Base-by-base conservation (phyloP, 805 yeast species). In the Kuraishia borneana region DNA sequence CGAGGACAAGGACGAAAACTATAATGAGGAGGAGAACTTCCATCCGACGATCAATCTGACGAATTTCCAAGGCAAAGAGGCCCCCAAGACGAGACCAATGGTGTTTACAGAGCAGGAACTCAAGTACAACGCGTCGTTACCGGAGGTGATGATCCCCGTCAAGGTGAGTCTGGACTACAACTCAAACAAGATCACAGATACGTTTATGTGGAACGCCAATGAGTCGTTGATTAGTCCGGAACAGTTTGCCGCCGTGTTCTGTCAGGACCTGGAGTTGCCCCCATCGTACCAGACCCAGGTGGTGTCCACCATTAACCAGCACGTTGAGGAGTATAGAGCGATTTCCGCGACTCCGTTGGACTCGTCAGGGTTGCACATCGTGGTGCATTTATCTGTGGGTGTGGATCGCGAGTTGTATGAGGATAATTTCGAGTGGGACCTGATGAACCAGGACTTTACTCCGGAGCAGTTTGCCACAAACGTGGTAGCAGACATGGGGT, bases 361-460 rank as follows among this genome's bases (percentile, higher is more conserved):
- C 37, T 65, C 68, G 30, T 76, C 72, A 35, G 33, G 37, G 6
- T 58, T 78, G 20, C 92, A 83, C 47, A 94, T 83, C 2, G 69
- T 92, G 3, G 69, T 92, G 23, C 83, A 85, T 42, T 57, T 92
- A 26, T 76, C 89, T 12, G 83, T 92, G 32, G 84, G 81, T 49
- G 60, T 92, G 40, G 85, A 87, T 42, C 83, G 83, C 50, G 78
- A 77, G 45, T 67, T 88, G 28, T 87, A 77, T 47, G 95, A 87
- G 45, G 98, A 92, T 56, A 81, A 82, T 52, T 80, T 92, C 42
- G 97, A 92, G 56, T 89, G 97, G 97, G 94, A 92, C 49, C 62
- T 92, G 29, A 48, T 60, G 6, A 67, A 60, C 41, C 65, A 60
- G 23, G 36, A 50, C 25, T 50, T 82, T 17, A 71, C 85, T 1